These are phyloP conservation scores for Gloeopeniophorella convolvens DNA, from an alignment of 768 basidiomycete genomes.

Conservation along the genomic window DNA sequence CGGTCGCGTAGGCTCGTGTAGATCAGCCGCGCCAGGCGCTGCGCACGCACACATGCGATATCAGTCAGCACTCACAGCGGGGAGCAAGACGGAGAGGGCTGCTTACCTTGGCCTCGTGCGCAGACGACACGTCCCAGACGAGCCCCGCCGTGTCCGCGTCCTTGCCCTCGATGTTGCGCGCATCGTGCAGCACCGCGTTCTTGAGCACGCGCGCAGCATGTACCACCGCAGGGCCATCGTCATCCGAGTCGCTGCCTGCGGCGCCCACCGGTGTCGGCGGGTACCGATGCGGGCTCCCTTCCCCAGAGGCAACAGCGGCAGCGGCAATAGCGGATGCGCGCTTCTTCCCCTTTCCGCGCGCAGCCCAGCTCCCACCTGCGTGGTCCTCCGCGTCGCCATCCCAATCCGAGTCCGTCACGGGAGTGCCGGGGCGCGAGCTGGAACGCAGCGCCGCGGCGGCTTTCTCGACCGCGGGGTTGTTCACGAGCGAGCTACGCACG, in stretches of 20 bases:
- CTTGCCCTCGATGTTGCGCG: slow-evolving; percentile 56
- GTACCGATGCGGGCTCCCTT: slow-evolving; percentile 35
- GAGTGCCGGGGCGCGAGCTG: slow-evolving; percentile 30
- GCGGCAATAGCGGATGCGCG: too few species aligned
- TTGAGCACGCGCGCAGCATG: slow-evolving; percentile 61
- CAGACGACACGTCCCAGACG: slow-evolving; percentile 47
- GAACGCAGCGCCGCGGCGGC: neutral
- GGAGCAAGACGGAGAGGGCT: neutral
- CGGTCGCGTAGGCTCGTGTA: slow-evolving; percentile 54
- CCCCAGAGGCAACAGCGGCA: too few species aligned
- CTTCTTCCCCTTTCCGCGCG: slow-evolving; percentile 11
- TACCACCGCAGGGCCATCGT: slow-evolving; percentile 36
- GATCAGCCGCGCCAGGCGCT: slow-evolving; percentile 60
- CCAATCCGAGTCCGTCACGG: slow-evolving; percentile 16
- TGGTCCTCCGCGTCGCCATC: slow-evolving; percentile 29
- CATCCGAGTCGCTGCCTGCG: neutral
- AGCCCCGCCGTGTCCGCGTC: slow-evolving; percentile 36
- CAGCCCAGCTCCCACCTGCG: slow-evolving; percentile 21
- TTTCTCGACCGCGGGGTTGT: neutral
- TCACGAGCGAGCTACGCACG: neutral
- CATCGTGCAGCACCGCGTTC: slow-evolving; percentile 69
- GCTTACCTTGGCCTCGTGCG: slow-evolving; percentile 61
- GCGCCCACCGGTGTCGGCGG: slow-evolving; percentile 29
- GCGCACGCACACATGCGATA: slow-evolving; percentile 23
- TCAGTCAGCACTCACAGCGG: neutral